phyloP scores from a whole-genome alignment of 345 rosid genomes.

The Xanthoceras sorbifolium region DNA sequence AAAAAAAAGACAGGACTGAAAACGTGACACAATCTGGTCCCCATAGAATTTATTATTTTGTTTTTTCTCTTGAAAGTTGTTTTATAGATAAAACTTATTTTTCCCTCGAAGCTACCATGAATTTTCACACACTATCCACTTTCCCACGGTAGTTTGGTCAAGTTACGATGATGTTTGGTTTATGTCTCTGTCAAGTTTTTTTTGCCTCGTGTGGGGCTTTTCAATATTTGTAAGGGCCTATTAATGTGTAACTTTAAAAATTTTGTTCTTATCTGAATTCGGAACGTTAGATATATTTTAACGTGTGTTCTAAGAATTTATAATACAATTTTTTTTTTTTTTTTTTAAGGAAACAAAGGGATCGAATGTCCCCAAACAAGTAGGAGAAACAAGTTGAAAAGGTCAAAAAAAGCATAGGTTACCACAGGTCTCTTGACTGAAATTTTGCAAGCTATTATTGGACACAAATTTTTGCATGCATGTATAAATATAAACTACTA shows the following conservation, averaged over 20 bases:
- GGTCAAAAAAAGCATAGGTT: conserved; percentile 8
- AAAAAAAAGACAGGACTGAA: conserved; percentile 23
- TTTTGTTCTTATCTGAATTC: no score
- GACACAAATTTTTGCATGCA: neutral
- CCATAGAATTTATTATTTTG: conserved; percentile 18
- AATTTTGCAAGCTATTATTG: neutral
- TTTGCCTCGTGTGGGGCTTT: no score
- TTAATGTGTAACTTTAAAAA: no score
- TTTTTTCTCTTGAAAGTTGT: conserved; percentile 9
- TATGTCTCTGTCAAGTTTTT: neutral
- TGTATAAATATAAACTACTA: neutral
- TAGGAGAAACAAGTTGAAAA: neutral
- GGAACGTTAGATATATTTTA: no score
- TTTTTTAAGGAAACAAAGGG: neutral
- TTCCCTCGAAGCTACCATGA: conserved; percentile 10
- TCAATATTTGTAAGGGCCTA: no score
- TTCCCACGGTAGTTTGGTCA: neutral
- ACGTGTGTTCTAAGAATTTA: neutral
- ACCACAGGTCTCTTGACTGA: neutral
- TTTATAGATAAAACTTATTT: neutral
- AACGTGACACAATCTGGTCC: conserved; percentile 21
- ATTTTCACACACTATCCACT: neutral
- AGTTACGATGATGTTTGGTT: neutral
- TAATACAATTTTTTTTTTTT: no score
- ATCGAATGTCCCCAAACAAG: neutral